These are phyloP conservation scores for Lavandula angustifolia DNA, from an alignment of 257 asterid genomes.

Conservation along the genomic window DNA sequence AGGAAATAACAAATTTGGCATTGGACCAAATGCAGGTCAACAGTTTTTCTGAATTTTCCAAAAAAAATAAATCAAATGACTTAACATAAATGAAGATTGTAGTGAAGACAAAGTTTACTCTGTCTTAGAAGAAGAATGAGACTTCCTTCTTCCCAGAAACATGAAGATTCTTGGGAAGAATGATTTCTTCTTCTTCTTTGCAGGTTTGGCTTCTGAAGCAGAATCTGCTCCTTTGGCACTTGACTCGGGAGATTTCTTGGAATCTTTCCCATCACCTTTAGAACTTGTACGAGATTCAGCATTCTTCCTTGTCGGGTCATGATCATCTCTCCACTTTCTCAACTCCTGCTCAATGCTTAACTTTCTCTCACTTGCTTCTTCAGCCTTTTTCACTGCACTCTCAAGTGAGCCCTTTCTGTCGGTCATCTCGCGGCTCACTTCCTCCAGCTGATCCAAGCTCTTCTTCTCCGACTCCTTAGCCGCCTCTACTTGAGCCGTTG, in stretches of 20 bases:
- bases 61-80: too few species aligned
- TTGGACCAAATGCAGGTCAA: too few species aligned
- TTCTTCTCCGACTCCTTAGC: conserved; percentile 71
- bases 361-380: conserved; percentile 67
- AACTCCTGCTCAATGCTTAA: conserved; percentile 73
- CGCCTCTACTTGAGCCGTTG: conserved; percentile 57
- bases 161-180: conserved; percentile 44
- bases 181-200: conserved; percentile 55
- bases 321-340: conserved; percentile 73
- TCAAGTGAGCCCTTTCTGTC: conserved; percentile 56
- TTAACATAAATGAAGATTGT: too few species aligned
- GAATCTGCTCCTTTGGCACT: conserved; percentile 43
- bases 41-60: too few species aligned
- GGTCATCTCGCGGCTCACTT: conserved; percentile 48
- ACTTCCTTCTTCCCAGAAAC: conserved; percentile 42
- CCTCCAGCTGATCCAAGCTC: conserved; percentile 66
- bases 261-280: conserved; percentile 41
- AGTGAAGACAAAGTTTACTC: conserved; percentile 1
- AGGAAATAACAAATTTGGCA: too few species aligned
- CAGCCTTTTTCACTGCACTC: conserved; percentile 61
- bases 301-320: conserved; percentile 64
- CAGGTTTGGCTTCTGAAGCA: conserved; percentile 22
- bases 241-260: conserved; percentile 46
- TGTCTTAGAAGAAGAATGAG: conserved; percentile 32
- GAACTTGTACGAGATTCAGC: conserved; percentile 45